Evolutionary conservation across 805 yeast genomes (phyloP).

Genomic region (Kuraishia hungarica): DNA sequence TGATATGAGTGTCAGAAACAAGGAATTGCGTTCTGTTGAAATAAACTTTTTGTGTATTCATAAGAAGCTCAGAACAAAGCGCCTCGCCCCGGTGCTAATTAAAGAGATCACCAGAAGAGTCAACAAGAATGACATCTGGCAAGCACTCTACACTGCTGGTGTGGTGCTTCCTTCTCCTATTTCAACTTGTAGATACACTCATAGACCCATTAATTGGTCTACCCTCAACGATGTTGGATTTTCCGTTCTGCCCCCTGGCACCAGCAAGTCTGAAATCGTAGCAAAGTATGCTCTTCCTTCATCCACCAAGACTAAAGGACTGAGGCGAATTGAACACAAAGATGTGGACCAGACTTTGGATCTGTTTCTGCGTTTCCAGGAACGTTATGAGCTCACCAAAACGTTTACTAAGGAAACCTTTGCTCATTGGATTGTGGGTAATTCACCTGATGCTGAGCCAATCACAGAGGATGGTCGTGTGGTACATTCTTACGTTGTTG

Average conservation of each 20-base stretch:
- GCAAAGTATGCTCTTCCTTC: conserved; percentile 51
- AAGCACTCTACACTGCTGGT: conserved; percentile 93
- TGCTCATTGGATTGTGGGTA: conserved; percentile 73
- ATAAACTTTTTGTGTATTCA: conserved; percentile 93
- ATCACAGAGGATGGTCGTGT: conserved; percentile 33
- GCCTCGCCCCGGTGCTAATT: conserved; percentile 90
- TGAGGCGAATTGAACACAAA: conserved; percentile 44
- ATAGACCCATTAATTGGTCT: conserved; percentile 90
- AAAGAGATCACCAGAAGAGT: conserved; percentile 92
- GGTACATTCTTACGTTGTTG: conserved; percentile 73
- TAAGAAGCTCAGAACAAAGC: conserved; percentile 85
- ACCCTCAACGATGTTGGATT: conserved; percentile 88
- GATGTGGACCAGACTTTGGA: conserved; percentile 61
- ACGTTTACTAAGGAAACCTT: conserved; percentile 58
- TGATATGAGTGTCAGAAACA: conserved; percentile 44
- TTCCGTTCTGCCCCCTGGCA: conserved; percentile 64
- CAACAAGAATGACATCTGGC: conserved; percentile 81
- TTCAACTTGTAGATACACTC: conserved; percentile 80
- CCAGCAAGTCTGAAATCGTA: conserved; percentile 59
- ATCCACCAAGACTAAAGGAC: conserved; percentile 39
- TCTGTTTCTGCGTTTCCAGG: conserved; percentile 55
- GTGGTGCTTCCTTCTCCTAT: conserved; percentile 88
- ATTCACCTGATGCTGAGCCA: conserved; percentile 15
- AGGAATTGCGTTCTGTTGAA: conserved; percentile 58
- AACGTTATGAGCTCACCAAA: conserved; percentile 67